Evolutionary conservation across 352 stramenopile genomes (phyloP).

Genomic region (Phytophthora syringae): DNA sequence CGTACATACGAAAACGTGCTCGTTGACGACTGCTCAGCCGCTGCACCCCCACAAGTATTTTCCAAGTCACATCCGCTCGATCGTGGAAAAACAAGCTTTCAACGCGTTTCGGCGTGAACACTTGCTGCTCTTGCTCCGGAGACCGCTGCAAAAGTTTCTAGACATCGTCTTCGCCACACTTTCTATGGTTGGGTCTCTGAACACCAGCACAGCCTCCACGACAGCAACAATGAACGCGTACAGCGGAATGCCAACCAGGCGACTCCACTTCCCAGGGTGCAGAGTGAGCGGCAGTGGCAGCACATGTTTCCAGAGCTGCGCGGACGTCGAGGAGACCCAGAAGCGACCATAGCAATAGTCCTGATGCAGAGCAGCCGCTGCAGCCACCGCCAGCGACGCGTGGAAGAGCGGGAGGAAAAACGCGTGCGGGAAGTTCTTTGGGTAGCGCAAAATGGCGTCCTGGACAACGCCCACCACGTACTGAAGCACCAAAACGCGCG

Average conservation of each 20-base stretch:
- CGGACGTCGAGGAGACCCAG: conserved; percentile 27
- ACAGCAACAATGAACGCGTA: conserved; percentile 65
- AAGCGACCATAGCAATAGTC: conserved; percentile 43
- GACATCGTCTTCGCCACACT: conserved; percentile 21
- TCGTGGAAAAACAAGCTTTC: conserved; percentile 16
- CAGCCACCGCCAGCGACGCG: conserved; percentile 39
- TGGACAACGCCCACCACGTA: conserved; percentile 52
- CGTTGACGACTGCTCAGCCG: not conserved
- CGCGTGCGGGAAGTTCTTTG: conserved; percentile 59
- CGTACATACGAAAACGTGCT: conserved; percentile 36
- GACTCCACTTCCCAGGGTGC: conserved; percentile 46
- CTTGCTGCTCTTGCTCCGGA: conserved; percentile 33
- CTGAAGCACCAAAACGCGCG: conserved; percentile 70
- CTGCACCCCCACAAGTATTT: conserved; percentile 16
- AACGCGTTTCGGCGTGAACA: conserved; percentile 21
- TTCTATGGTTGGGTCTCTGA: conserved; percentile 51
- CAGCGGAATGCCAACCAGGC: conserved; percentile 70
- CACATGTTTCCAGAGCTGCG: conserved; percentile 59
- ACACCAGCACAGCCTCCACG: conserved; percentile 56
- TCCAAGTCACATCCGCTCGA: conserved; percentile 22
- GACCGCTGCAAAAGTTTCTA: conserved; percentile 43
- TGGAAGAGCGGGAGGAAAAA: conserved; percentile 72
- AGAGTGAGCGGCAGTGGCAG: conserved; percentile 72
- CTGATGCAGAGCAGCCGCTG: conserved; percentile 50
- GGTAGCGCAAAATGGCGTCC: conserved; percentile 59